phyloP scores from a whole-genome alignment of 169 alveolate genomes.

The Plasmodium berghei region DNA sequence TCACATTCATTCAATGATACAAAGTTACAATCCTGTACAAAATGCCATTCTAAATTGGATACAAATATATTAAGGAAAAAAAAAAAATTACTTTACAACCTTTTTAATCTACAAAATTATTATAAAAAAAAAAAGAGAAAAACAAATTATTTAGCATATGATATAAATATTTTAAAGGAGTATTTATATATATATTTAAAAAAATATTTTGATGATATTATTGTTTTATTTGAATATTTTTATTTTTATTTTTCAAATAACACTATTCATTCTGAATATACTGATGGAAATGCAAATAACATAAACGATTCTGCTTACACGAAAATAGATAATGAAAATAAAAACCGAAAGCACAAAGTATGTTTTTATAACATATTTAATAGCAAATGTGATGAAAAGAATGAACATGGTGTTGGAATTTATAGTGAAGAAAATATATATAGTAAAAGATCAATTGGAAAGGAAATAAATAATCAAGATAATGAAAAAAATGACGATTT shows the following conservation, averaged over 20 bases:
- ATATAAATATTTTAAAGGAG: slow-evolving; percentile 64
- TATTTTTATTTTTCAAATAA: slow-evolving; percentile 9
- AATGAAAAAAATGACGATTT: slow-evolving; percentile 23
- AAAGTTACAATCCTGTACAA: neutral
- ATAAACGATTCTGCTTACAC: neutral
- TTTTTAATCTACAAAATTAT: slow-evolving; percentile 18
- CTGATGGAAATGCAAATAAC: too few relatives aligned
- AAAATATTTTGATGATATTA: slow-evolving; percentile 62
- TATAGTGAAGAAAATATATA: too few relatives aligned
- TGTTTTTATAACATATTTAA: too few relatives aligned
- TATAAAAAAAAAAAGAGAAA: slow-evolving; percentile 30
- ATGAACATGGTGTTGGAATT: neutral
- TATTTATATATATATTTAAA: slow-evolving; percentile 43
- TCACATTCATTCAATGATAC: neutral
- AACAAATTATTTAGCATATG: slow-evolving; percentile 43
- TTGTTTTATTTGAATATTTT: slow-evolving; percentile 52
- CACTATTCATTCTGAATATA: too few relatives aligned
- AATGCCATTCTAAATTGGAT: slow-evolving; percentile 8
- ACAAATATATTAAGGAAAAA: slow-evolving; percentile 10
- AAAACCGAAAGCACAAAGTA: neutral
- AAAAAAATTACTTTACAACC: slow-evolving; percentile 5
- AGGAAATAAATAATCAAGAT: neutral
- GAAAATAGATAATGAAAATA: neutral
- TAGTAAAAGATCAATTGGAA: neutral
- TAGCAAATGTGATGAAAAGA: neutral